Percentiles rank a stretch among this genome's conserved stretches.
phyloP scores from a whole-genome alignment of 2,329 filamentous ascomycete species.

The Colletotrichum trifolii region DNA sequence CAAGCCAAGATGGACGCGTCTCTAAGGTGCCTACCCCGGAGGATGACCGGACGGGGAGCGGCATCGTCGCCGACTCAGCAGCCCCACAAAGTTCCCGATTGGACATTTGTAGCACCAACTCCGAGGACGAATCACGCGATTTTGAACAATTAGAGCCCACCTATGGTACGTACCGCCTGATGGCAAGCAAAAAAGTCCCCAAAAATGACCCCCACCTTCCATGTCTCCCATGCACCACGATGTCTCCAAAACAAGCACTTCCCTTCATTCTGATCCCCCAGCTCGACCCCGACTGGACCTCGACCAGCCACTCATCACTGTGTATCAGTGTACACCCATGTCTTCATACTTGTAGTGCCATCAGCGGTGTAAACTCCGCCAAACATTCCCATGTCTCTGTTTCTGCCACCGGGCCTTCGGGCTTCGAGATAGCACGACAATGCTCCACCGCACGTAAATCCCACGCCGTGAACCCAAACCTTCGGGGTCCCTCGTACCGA shows the following conservation, averaged over 20 bases:
- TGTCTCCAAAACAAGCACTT: too few species aligned
- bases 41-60: slow-evolving; percentile 31
- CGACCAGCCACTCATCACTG: neutral
- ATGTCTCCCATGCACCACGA: too few species aligned
- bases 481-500: slow-evolving; percentile 34
- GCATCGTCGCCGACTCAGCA: slow-evolving; percentile 15
- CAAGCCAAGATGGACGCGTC: neutral
- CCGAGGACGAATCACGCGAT: slow-evolving; percentile 22
- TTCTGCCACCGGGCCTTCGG: neutral
- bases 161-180: too few species aligned
- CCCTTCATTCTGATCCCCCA: too few species aligned
- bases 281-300: slow-evolving; percentile 5
- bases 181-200: neutral
- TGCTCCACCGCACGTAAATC: slow-evolving; percentile 13
- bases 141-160: too few species aligned
- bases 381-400: neutral
- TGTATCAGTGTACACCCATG: neutral
- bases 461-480: slow-evolving; percentile 14
- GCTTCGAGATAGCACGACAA: slow-evolving; percentile 4
- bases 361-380: neutral
- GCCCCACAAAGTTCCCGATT: slow-evolving; percentile 14
- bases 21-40: slow-evolving; percentile 10
- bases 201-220: neutral
- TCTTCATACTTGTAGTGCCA: neutral
- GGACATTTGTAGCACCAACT: slow-evolving; percentile 18